phyloP scores from a whole-genome alignment of 2,329 filamentous ascomycete species.

The Cordyceps sp. region DNA sequence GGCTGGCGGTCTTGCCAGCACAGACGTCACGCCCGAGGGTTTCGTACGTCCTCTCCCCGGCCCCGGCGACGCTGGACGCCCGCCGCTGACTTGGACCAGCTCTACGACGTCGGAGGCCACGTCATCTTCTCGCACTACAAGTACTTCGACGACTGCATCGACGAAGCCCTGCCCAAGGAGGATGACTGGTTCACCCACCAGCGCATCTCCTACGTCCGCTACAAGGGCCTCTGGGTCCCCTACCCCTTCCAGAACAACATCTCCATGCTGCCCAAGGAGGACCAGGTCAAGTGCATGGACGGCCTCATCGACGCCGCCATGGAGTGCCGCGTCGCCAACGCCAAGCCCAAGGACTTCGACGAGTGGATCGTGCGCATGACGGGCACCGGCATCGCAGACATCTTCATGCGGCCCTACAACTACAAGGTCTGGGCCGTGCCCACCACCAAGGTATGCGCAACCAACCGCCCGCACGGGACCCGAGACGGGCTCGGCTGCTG shows the following conservation, averaged over 20 bases:
- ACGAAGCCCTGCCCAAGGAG: constrained; percentile 87
- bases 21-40: constrained; percentile 86
- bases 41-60: constrained; percentile 55
- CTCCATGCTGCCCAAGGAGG: constrained; percentile 92
- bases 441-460: constrained; percentile 64
- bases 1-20: constrained; percentile 89
- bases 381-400: constrained; percentile 75
- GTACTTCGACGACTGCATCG: constrained; percentile 98
- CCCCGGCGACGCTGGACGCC: constrained; percentile 1
- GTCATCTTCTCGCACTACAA: constrained; percentile 99
- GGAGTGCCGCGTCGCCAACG: constrained; percentile 69
- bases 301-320: constrained; percentile 91
- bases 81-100: constrained; percentile 30
- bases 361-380: constrained; percentile 95
- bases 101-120: constrained; percentile 96
- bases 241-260: constrained; percentile 99
- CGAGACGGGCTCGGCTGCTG: background rate
- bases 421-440: constrained; percentile 99
- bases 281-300: constrained; percentile 87
- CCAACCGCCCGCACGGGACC: background rate
- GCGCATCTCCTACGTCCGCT: constrained; percentile 97
- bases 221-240: constrained; percentile 90
- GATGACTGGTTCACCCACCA: constrained; percentile 97
- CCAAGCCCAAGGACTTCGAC: constrained; percentile 92
- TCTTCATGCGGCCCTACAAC: constrained; percentile 99